Evolutionary conservation across 225 moss, liverwort and hornwort species (phyloP).

Genomic region (Physcomitrium patens): DNA sequence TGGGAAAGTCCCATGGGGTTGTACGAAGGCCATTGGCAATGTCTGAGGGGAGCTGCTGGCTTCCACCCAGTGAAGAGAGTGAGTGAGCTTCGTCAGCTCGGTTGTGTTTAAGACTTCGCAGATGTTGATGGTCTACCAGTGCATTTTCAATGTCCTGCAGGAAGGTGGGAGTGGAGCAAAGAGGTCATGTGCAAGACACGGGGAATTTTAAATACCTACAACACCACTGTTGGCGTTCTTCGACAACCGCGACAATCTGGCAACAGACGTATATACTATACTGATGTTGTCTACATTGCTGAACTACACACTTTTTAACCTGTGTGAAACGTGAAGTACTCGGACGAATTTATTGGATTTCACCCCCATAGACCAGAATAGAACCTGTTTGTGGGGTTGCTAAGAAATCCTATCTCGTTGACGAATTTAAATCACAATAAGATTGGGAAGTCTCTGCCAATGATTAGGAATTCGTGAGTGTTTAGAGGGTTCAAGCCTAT

Average conservation of each 20-base stretch:
- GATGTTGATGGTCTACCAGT: conserved; percentile 65
- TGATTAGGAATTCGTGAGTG: too few species aligned
- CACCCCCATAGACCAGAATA: too few species aligned
- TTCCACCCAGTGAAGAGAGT: conserved; percentile 1
- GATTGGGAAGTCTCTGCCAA: not conserved
- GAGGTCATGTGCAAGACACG: conserved; percentile 12
- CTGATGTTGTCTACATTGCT: conserved; percentile 16
- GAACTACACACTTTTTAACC: not conserved
- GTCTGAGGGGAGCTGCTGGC: conserved; percentile 24
- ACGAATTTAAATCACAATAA: not conserved
- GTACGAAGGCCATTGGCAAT: conserved; percentile 19
- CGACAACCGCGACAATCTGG: not conserved
- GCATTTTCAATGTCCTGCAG: conserved; percentile 67
- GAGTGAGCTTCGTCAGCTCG: conserved; percentile 47
- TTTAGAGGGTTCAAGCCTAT: too few species aligned
- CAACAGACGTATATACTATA: not conserved
- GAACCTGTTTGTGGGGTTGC: not conserved
- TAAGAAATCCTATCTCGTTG: not conserved
- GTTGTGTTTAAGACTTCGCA: conserved; percentile 53
- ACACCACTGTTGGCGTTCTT: not conserved
- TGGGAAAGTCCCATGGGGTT: conserved; percentile 26
- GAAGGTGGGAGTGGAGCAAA: conserved; percentile 8
- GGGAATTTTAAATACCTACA: conserved; percentile 8
- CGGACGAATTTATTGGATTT: too few species aligned
- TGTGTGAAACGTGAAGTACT: not conserved